These are phyloP conservation scores for Candida ascalaphidarum DNA, from an alignment of 805 yeast species.

Conservation along the genomic window DNA sequence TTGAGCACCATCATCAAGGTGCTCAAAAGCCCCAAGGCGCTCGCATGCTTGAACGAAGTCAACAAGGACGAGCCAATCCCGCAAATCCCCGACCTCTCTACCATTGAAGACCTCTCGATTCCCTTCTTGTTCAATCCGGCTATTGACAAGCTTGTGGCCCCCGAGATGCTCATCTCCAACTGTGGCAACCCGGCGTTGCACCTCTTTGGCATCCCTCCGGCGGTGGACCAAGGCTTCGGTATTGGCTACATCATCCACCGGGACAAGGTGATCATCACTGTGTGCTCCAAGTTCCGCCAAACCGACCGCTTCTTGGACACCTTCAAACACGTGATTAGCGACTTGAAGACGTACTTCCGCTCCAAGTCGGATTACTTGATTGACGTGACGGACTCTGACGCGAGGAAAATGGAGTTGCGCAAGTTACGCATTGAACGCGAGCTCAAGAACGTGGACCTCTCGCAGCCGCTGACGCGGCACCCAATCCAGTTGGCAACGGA, in stretches of 20 bases:
- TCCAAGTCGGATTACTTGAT: conserved; percentile 25
- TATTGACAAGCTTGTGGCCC: conserved; percentile 24
- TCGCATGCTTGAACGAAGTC: conserved; percentile 29
- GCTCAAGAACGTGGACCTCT: conserved; percentile 16
- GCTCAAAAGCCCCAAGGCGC: conserved; percentile 34
- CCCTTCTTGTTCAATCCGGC: conserved; percentile 27
- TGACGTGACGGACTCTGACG: conserved; percentile 21
- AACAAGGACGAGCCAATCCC: conserved; percentile 20
- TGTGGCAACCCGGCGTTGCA: conserved; percentile 89
- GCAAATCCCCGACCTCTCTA: conserved; percentile 5
- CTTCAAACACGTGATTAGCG: conserved; percentile 52
- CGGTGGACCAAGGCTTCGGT: conserved; percentile 86
- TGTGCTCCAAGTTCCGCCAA: conserved; percentile 84
- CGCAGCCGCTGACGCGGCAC: conserved; percentile 10
- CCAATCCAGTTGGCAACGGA: conserved; percentile 13
- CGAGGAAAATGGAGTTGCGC: conserved; percentile 24
- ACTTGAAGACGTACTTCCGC: conserved; percentile 42
- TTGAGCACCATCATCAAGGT: conserved; percentile 55
- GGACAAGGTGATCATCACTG: conserved; percentile 71
- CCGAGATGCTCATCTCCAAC: conserved; percentile 46
- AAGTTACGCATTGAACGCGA: conserved; percentile 26
- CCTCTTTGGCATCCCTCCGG: conserved; percentile 89
- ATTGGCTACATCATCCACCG: conserved; percentile 81
- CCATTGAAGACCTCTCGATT: conserved; percentile 4
- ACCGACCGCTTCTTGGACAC: conserved; percentile 71